Evolutionary conservation across 1,139 yeast species (phyloP).

Genomic region (Hansenula anomala): DNA sequence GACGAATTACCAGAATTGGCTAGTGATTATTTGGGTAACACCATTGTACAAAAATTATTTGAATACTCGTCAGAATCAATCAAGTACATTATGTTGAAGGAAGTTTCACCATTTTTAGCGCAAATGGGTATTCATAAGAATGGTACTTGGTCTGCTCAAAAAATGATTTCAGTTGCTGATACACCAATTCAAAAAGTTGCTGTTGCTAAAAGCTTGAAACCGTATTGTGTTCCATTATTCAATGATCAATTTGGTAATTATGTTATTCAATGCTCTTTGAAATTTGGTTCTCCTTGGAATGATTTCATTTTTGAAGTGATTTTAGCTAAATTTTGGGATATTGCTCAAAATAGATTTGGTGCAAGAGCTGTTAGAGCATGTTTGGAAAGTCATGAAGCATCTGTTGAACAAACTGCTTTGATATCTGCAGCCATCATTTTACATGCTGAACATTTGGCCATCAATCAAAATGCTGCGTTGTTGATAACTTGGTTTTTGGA

Average conservation of each 20-base stretch:
- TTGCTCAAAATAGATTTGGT: conserved; percentile 89
- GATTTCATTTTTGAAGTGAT: conserved; percentile 87
- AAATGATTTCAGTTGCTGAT: conserved; percentile 74
- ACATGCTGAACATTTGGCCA: conserved; percentile 74
- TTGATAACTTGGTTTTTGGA: conserved; percentile 93
- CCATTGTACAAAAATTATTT: conserved; percentile 89
- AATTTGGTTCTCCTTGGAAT: conserved; percentile 84
- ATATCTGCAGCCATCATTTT: conserved; percentile 79
- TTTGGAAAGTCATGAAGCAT: conserved; percentile 66
- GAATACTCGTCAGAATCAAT: conserved; percentile 65
- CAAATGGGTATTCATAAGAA: conserved; percentile 95
- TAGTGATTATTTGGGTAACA: conserved; percentile 91
- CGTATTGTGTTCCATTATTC: conserved; percentile 80
- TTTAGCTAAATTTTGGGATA: conserved; percentile 71
- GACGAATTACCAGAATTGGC: conserved; percentile 89
- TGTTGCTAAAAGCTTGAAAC: conserved; percentile 68
- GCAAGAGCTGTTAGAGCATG: conserved; percentile 94
- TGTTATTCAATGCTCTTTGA: conserved; percentile 89
- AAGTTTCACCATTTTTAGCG: conserved; percentile 74
- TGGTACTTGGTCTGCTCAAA: conserved; percentile 99
- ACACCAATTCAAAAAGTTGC: conserved; percentile 65
- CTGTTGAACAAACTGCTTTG: conserved; percentile 64
- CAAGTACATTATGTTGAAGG: conserved; percentile 77
- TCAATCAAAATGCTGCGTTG: conserved; percentile 84
- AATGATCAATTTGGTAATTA: conserved; percentile 97